Evolutionary conservation across 2,329 filamentous ascomycete genomes (phyloP).

Genomic region (Hypoxylon sp.): DNA sequence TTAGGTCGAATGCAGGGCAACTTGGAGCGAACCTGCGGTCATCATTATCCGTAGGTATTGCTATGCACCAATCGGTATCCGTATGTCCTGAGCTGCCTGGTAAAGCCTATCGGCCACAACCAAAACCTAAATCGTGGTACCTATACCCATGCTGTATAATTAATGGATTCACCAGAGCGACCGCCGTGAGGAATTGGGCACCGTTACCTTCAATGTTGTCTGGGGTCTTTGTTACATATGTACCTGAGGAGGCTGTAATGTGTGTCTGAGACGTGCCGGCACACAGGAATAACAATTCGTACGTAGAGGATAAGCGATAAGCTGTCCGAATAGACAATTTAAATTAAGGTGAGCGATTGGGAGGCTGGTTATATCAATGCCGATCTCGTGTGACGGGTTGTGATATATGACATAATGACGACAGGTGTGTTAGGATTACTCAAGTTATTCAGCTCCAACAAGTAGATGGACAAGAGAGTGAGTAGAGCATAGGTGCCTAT

Average conservation of each 20-base stretch:
- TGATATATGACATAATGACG: slow-evolving; percentile 19
- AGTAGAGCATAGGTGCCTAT: slow-evolving; percentile 1
- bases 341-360: slow-evolving; percentile 5
- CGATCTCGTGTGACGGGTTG: slow-evolving; percentile 5
- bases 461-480: not conserved
- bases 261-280: slow-evolving; percentile 1
- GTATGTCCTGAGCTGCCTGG: not conserved
- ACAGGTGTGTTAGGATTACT: slow-evolving; percentile 2
- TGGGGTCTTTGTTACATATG: too few species aligned
- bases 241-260: not conserved
- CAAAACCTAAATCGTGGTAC: slow-evolving; percentile 17
- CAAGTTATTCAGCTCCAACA: slow-evolving; percentile 13
- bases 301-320: not conserved
- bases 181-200: not conserved
- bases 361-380: not conserved
- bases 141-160: too few species aligned
- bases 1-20: slow-evolving; percentile 17
- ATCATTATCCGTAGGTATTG: slow-evolving; percentile 15
- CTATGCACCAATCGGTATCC: slow-evolving; percentile 33
- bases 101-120: slow-evolving; percentile 32
- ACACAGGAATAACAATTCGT: not conserved
- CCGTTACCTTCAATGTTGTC: not conserved
- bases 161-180: not conserved
- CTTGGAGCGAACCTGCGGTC: slow-evolving; percentile 6
- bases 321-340: slow-evolving; percentile 5